Conservation (phyloP, 768 basidiomycete genomes). For the Lactarius tabidus region DNA sequence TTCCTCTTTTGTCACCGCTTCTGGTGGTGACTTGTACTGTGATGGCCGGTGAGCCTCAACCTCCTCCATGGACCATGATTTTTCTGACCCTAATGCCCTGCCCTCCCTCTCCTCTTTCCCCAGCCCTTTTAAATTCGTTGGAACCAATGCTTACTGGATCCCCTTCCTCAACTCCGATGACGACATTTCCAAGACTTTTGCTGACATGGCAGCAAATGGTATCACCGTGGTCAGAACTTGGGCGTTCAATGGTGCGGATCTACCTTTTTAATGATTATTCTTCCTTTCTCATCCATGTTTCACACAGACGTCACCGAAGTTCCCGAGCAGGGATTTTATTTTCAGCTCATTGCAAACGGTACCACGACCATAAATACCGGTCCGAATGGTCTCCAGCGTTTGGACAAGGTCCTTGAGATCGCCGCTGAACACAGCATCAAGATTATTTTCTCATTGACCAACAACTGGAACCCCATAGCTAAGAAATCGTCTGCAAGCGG, state of each 20-base stretch:
- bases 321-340: conserved; percentile 55
- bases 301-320: conserved; percentile 21
- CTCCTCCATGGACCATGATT: background rate
- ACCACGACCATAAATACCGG: conserved; percentile 54
- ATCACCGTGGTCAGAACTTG: conserved; percentile 61
- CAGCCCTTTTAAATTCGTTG: conserved; percentile 38
- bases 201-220: conserved; percentile 51
- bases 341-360: conserved; percentile 57
- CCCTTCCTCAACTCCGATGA: conserved; percentile 46
- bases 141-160: conserved; percentile 70
- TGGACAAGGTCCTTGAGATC: conserved; percentile 53
- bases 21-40: background rate
- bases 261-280: background rate
- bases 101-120: background rate
- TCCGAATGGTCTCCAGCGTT: conserved; percentile 56
- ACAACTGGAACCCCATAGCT: conserved; percentile 25
- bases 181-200: conserved; percentile 57
- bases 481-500: background rate
- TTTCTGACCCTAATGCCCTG: too few species aligned
- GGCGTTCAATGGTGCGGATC: conserved; percentile 61
- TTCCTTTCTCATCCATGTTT: background rate
- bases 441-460: conserved; percentile 21
- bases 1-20: conserved; percentile 10
- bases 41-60: conserved; percentile 18
- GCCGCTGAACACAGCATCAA: conserved; percentile 54